Evolutionary conservation across 352 stramenopile genomes (phyloP).

Genomic region (Phytophthora vignae): DNA sequence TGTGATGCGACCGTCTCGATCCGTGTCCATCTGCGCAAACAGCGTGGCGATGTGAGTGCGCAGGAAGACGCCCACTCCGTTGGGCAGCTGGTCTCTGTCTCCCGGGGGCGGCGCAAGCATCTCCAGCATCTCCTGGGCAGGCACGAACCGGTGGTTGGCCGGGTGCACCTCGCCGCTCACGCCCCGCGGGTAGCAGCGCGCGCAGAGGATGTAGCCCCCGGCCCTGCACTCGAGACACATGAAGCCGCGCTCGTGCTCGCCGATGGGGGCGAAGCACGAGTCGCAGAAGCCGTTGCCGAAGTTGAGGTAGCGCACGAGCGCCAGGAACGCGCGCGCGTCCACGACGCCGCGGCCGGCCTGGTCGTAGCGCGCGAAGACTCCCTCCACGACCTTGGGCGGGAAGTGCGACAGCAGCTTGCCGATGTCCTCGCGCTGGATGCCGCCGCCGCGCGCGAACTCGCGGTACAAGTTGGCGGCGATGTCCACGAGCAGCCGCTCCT

Average conservation of each 20-base stretch:
- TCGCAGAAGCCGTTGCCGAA: slow-evolving; percentile 57
- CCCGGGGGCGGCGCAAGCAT: slow-evolving; percentile 35
- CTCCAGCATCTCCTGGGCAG: slow-evolving; percentile 42
- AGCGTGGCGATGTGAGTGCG: slow-evolving; percentile 40
- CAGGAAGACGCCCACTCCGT: slow-evolving; percentile 45
- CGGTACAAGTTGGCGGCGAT: slow-evolving; percentile 44
- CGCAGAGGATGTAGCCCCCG: slow-evolving; percentile 46
- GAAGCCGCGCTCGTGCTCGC: slow-evolving; percentile 46
- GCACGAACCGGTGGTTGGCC: slow-evolving; percentile 36
- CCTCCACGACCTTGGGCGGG: slow-evolving; percentile 40
- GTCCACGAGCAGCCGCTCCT: slow-evolving; percentile 49
- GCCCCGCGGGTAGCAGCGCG: slow-evolving; percentile 39
- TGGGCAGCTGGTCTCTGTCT: slow-evolving; percentile 41
- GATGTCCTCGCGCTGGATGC: slow-evolving; percentile 45
- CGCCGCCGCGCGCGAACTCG: slow-evolving; percentile 41
- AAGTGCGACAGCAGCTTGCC: slow-evolving; percentile 40
- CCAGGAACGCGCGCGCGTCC: slow-evolving; percentile 44
- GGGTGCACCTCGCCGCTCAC: slow-evolving; percentile 37
- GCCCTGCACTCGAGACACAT: slow-evolving; percentile 47
- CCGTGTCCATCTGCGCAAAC: slow-evolving; percentile 37
- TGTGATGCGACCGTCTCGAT: slow-evolving; percentile 35
- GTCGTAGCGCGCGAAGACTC: slow-evolving; percentile 45
- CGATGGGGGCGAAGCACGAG: slow-evolving; percentile 46
- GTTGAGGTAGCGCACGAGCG: slow-evolving; percentile 53
- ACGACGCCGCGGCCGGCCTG: slow-evolving; percentile 39